phyloP scores from a whole-genome alignment of 768 basidiomycete species.

The Tephrocybe sp. region DNA sequence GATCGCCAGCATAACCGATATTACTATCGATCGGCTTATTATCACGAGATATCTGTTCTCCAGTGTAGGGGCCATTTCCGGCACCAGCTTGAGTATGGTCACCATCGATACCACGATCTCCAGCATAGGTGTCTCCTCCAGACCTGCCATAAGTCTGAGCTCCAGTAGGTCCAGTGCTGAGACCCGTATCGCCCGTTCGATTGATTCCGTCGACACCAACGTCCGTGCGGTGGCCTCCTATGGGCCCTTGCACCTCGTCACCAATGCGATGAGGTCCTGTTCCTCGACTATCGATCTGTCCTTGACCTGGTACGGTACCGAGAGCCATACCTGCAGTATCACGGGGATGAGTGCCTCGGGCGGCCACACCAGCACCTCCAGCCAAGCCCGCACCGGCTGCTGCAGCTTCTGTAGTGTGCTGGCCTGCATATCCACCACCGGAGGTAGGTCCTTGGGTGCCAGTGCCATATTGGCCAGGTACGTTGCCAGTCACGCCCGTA shows the following conservation, averaged over 20 bases:
- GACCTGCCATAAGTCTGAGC: not conserved
- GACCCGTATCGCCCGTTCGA: not conserved
- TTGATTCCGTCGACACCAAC: not conserved
- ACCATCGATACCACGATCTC: not conserved
- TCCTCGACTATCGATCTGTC: not conserved
- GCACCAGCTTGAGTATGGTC: not conserved
- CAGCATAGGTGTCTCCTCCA: not conserved
- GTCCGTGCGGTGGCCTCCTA: not conserved
- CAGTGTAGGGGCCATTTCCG: not conserved
- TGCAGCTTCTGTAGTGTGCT: not conserved
- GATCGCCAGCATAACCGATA: not conserved
- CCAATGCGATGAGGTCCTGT: not conserved
- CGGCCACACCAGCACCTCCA: not conserved
- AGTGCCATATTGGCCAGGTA: slow-evolving; percentile 2
- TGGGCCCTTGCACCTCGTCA: not conserved
- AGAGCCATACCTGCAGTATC: not conserved
- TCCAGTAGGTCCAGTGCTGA: not conserved
- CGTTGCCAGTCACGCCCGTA: not conserved
- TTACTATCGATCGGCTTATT: not conserved
- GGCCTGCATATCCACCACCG: not conserved
- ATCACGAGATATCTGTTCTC: not conserved
- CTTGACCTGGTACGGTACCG: not conserved
- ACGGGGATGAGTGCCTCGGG: not conserved
- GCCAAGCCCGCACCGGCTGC: not conserved
- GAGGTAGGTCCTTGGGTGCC: not conserved